Conservation (phyloP, 2,329 filamentous ascomycete species). For the Trichoderma citrinoviride region DNA sequence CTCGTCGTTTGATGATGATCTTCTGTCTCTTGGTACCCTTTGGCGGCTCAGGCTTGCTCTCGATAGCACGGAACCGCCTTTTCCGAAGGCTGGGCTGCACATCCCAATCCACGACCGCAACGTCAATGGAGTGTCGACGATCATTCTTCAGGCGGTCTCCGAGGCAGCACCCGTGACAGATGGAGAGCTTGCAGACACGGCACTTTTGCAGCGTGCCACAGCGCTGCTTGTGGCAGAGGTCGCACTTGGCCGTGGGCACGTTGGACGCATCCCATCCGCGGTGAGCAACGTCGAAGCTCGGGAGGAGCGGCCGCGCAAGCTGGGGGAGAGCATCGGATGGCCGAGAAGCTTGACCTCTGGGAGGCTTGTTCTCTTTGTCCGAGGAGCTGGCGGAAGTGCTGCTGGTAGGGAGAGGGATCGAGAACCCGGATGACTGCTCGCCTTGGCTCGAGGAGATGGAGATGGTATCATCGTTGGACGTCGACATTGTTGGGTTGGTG, state of each 20-base stretch:
- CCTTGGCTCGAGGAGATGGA: not conserved
- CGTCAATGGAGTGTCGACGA: conserved; percentile 26
- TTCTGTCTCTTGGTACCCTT: not conserved
- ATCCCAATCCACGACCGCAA: conserved; percentile 25
- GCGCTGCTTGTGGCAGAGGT: conserved; percentile 28
- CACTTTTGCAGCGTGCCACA: conserved; percentile 30
- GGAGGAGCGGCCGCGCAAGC: not conserved
- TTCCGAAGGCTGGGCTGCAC: conserved; percentile 1
- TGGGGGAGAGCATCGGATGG: not conserved
- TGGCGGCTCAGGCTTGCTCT: not conserved
- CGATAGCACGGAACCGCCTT: not conserved
- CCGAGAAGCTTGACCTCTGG: not conserved
- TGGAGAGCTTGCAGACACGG: conserved; percentile 27
- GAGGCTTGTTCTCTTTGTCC: not conserved
- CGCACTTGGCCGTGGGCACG: conserved; percentile 31
- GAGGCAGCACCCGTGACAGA: conserved; percentile 28
- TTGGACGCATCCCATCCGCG: conserved; percentile 26
- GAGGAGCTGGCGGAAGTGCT: not conserved
- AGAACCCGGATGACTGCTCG: not conserved
- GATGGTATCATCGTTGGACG: not conserved
- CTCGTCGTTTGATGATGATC: not conserved
- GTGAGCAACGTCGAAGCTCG: conserved; percentile 20
- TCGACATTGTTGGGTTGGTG: not conserved
- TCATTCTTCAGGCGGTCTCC: conserved; percentile 23
- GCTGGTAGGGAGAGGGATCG: not conserved